These are phyloP conservation scores for Saitozyma sp. DNA, from an alignment of 768 basidiomycete genomes.

Conservation along the genomic window DNA sequence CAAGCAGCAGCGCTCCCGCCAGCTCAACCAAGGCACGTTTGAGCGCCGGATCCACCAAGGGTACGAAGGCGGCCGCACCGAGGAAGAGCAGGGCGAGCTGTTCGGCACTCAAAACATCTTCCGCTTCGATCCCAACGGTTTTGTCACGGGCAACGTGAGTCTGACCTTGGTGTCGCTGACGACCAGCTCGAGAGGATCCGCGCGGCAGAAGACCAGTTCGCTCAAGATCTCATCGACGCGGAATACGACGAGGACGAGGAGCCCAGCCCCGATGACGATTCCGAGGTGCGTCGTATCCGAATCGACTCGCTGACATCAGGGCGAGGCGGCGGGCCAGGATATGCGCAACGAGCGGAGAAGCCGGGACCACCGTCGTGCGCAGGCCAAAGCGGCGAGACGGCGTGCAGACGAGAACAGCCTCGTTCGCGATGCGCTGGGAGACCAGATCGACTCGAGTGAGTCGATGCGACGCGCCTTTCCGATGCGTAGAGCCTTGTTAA, in stretches of 20 bases:
- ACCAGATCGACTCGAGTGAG: not conserved
- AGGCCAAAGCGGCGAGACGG: no score
- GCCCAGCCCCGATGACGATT: constrained; percentile 1
- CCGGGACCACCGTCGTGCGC: constrained; percentile 4
- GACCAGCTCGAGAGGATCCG: constrained; percentile 34
- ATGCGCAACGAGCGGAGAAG: constrained; percentile 31
- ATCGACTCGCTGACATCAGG: constrained; percentile 10
- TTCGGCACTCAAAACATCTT: constrained; percentile 51
- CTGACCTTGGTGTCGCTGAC: constrained; percentile 3
- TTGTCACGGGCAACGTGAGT: constrained; percentile 35
- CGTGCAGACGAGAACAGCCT: not conserved
- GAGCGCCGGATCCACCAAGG: constrained; percentile 47
- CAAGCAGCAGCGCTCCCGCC: constrained; percentile 40
- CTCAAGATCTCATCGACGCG: constrained; percentile 40
- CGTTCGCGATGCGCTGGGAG: not conserved
- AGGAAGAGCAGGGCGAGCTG: constrained; percentile 42
- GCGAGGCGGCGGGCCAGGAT: constrained; percentile 15
- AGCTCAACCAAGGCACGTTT: constrained; percentile 45
- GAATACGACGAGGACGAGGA: constrained; percentile 35
- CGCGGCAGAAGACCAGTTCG: constrained; percentile 37
- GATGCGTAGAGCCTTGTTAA: not conserved
- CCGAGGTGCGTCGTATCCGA: constrained; percentile 17
- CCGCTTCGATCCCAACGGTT: constrained; percentile 44
- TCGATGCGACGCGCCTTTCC: not conserved
- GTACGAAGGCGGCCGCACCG: constrained; percentile 33